Evolutionary conservation across 2,329 filamentous ascomycete species (phyloP), one percentile per base, ranked within the genome.

Genomic region (Aspergillus aculeatinus): DNA sequence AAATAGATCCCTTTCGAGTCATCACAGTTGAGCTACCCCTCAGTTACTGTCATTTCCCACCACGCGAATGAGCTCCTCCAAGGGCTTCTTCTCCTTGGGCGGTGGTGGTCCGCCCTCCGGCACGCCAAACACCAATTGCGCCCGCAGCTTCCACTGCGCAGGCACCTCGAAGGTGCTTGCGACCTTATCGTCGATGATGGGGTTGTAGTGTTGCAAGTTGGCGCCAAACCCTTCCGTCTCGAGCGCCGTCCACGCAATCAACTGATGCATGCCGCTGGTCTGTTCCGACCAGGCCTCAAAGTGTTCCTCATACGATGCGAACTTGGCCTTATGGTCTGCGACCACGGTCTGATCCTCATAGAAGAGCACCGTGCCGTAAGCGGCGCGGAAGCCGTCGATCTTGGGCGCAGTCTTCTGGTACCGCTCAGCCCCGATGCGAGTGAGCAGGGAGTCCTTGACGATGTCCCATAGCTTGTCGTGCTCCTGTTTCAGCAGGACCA

Each of bases 131-230:
- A 95, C 91, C 65, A 96, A 80, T 83, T 95, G 90, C 47, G 89
- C 87, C 72, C 87, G 86, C 65, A 95, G 82, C 72, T 84, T 86
- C 91, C 91, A 96, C 69, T 82, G 82, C 27, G 79, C 68, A 44
- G 89, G 88, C 19, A 94, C 68, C 53, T 82, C 83, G 89, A 89
- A 96, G 66, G 85, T 79, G 48, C 76, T 79, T 47, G 82, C 78
- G 51, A 91, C 88, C 81, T 87, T 85, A 66, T 82, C 81, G 77
- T 93, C 89, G 64, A 94, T 84, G 61, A 94, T 75, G n/a, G 90
- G 90, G 83, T 90, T 92, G 82, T 95, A 95, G 80, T 96, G 91
- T 83, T 96, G 91, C 55, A 96, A 83, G 81, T 92, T 95, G 73
- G 87, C 88, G 64, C 91, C 91, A 50, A 94, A 83, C 23, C 91